Evolutionary conservation across 2,329 filamentous ascomycete species (phyloP), one percentile per base, ranked within the genome.

Genomic region (Aspergillus aculeatus): DNA sequence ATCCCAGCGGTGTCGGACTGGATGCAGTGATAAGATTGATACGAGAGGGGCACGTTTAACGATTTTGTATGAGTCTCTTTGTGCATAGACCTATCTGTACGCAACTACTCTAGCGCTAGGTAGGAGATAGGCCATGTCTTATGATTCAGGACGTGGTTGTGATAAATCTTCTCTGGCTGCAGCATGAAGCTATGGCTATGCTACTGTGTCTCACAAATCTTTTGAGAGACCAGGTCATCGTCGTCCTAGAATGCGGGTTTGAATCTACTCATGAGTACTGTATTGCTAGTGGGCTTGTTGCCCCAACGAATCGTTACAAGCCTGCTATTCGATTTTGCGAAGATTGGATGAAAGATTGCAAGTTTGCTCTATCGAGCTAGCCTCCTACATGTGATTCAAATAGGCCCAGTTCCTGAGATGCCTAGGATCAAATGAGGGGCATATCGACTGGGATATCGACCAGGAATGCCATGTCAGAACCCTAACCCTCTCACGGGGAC

Each of bases 1-100:
- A 29, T 44, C n/a, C 12, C 26, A 63, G 64, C 63, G 63, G 66
- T 67, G 56, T 66, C 68, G 66, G 62, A 62, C 56, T 57, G 14
- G n/a, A 44, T 44, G 38, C 48, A 47, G 51, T 41, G 50, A 54
- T 58, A 62, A 57, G 56, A 63, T 62, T 32, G 23, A 26, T 26
- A 50, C 14, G 48, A 29, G n/a, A 50, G 7, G 12, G 21, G 16
- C 19, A n/a, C 21, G 19, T n/a, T 7, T 19, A n/a, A 26, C 12
- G 14, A 19, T 44, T 5, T 44, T 16, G 38, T 19, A 44, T n/a
- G 16, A 44, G 14, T 44, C 14, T 9, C 6, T 44, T 5, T 44
- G 32, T 12, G 32, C 32, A 16, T 2, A 44, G 19, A 19, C 7
- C 5, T 9, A 3, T 44, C 19, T 35, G 32, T 3, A 35, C 14